phyloP scores from a whole-genome alignment of 2,329 filamentous ascomycete genomes.

The Cladophialophora yegresii region DNA sequence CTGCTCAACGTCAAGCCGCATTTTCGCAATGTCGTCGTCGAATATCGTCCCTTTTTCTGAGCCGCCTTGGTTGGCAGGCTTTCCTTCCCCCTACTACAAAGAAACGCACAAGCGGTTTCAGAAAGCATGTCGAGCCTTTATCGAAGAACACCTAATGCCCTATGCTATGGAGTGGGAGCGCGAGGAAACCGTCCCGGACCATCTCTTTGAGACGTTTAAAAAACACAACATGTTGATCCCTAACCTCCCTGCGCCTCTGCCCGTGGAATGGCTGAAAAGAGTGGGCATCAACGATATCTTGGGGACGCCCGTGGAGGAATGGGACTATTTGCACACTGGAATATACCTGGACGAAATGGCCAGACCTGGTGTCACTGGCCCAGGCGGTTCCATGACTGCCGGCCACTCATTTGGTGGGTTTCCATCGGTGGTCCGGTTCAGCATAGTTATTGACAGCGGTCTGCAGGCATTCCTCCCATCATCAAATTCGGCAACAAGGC shows the following conservation, averaged over 20 bases:
- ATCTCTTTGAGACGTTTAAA: conserved; percentile 66
- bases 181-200: conserved; percentile 62
- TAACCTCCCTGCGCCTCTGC: conserved; percentile 67
- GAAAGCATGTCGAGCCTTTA: conserved; percentile 66
- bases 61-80: conserved; percentile 68
- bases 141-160: conserved; percentile 62
- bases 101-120: conserved; percentile 67
- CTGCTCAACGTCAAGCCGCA: neutral
- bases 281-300: conserved; percentile 67
- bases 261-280: conserved; percentile 66
- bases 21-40: conserved; percentile 9
- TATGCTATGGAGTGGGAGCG: conserved; percentile 71
- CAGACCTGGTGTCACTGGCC: conserved; percentile 65
- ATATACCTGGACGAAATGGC: conserved; percentile 74
- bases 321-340: conserved; percentile 68
- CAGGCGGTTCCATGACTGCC: conserved; percentile 65
- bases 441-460: neutral
- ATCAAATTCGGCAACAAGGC: conserved; percentile 65
- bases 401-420: conserved; percentile 63
- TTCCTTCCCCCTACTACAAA: conserved; percentile 72
- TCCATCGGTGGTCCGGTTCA: neutral
- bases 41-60: conserved; percentile 67
- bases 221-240: conserved; percentile 70
- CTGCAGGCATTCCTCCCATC: conserved; percentile 65
- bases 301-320: conserved; percentile 69